phyloP scores from a whole-genome alignment of 2,329 filamentous ascomycete genomes.

The Cytospora mali region DNA sequence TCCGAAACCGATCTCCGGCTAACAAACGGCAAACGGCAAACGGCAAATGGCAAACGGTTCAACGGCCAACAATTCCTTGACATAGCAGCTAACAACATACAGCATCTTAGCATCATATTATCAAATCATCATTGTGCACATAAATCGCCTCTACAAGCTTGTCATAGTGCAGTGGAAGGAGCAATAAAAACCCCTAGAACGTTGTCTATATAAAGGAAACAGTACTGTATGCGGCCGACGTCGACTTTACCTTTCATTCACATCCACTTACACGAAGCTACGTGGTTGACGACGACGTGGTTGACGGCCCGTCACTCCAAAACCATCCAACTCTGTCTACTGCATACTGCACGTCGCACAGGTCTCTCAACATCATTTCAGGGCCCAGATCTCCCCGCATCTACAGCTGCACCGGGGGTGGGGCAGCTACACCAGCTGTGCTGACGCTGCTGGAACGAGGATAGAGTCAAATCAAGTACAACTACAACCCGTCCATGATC shows the following conservation, averaged over 20 bases:
- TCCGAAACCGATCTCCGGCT: not conserved
- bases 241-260: not conserved
- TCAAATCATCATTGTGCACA: not conserved
- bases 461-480: not conserved
- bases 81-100: constrained; percentile 1
- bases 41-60: not conserved
- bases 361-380: constrained; percentile 6
- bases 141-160: not conserved
- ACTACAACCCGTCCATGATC: not conserved
- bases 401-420: not conserved
- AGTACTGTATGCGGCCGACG: not conserved
- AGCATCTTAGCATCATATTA: no score
- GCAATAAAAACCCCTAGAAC: not conserved
- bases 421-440: not conserved
- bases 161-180: not conserved
- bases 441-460: constrained; percentile 4
- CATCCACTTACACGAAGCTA: constrained; percentile 1
- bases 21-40: not conserved
- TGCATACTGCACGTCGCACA: not conserved
- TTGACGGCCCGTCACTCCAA: not conserved
- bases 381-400: not conserved
- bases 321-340: not conserved
- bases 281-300: not conserved
- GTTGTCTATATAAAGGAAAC: not conserved
- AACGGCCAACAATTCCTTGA: constrained; percentile 1